Evolutionary conservation across 208 protist species (phyloP).

Genomic region (Ichthyophonus hoferi): DNA sequence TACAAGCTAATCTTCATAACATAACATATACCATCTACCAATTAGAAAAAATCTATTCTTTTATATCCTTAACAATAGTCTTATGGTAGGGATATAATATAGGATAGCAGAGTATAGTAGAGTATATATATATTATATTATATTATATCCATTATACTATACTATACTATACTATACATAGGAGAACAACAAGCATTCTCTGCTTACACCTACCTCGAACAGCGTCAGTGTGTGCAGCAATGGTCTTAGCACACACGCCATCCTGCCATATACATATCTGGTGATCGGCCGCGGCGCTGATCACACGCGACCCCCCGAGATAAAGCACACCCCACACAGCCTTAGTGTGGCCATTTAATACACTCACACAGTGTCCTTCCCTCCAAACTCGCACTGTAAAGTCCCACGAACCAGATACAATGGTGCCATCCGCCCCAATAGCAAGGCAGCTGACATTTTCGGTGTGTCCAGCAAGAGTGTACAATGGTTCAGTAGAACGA

Average conservation of each 20-base stretch:
- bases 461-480: neutral
- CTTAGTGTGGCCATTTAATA: neutral
- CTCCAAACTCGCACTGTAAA: neutral
- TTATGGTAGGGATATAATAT: too few relatives aligned
- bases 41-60: too few relatives aligned
- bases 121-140: too few relatives aligned
- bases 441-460: neutral
- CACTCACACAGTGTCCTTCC: neutral
- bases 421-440: neutral
- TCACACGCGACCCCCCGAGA: neutral
- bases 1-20: too few relatives aligned
- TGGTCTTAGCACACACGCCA: neutral
- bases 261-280: neutral
- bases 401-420: conserved; percentile 7
- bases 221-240: neutral
- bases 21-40: too few relatives aligned
- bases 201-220: neutral
- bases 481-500: neutral
- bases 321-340: neutral
- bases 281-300: neutral
- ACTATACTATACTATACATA: too few relatives aligned
- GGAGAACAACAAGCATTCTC: too few relatives aligned
- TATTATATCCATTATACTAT: too few relatives aligned
- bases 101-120: too few relatives aligned
- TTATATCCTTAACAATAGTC: too few relatives aligned